phyloP scores from a whole-genome alignment of 2,329 filamentous ascomycete genomes.

The Penicillium janthinellum region DNA sequence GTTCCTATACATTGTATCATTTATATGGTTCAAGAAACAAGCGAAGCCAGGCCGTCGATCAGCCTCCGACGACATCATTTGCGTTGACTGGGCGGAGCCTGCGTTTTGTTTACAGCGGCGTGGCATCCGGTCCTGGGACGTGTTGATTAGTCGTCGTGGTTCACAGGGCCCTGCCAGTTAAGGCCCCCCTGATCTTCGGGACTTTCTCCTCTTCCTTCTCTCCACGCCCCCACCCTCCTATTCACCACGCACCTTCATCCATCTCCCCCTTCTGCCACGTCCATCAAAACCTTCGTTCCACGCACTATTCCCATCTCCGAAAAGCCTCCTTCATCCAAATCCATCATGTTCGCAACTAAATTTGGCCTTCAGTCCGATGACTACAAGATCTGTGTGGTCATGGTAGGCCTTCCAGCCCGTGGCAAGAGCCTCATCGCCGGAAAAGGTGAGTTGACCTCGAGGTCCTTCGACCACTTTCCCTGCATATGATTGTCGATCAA shows the following conservation, averaged over 20 bases:
- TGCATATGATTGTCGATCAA: neutral
- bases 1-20: neutral
- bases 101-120: neutral
- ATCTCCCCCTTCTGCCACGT: neutral
- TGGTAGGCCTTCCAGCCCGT: conserved; percentile 93
- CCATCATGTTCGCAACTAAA: conserved; percentile 11
- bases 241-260: no score
- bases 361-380: conserved; percentile 84
- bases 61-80: neutral
- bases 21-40: neutral
- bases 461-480: neutral
- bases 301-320: neutral
- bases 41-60: neutral
- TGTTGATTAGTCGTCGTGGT: neutral
- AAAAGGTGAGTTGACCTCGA: conserved; percentile 66
- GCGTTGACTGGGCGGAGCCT: neutral
- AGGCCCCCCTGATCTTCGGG: neutral
- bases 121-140: neutral
- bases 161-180: no score
- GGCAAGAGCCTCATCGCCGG: conserved; percentile 98
- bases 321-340: neutral
- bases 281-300: neutral
- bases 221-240: neutral
- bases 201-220: neutral
- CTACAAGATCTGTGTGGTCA: conserved; percentile 95